Percentiles rank a stretch among this genome's conserved stretches.
Conservation (phyloP, 2,329 filamentous ascomycete genomes). For the Dissoconium aciculare region DNA sequence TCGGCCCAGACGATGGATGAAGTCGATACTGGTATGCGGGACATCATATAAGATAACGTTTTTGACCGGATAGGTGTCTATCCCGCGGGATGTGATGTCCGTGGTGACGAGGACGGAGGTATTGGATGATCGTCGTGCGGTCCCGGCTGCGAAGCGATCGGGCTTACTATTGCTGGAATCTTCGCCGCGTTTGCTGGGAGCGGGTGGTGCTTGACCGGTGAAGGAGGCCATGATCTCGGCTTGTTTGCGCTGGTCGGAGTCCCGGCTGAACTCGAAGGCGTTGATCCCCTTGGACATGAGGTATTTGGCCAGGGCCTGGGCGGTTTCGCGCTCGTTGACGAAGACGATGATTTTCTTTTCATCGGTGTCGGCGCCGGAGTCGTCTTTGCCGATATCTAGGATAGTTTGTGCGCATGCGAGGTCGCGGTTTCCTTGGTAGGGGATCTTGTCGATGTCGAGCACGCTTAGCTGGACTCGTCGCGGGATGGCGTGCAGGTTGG, state of each 20-base stretch:
- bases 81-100: conserved; percentile 79
- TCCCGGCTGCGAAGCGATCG: conserved; percentile 1
- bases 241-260: conserved; percentile 64
- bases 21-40: conserved; percentile 95
- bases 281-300: conserved; percentile 76
- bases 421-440: conserved; percentile 82
- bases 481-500: conserved; percentile 90
- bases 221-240: conserved; percentile 65
- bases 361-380: conserved; percentile 39
- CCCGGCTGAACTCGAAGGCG: conserved; percentile 69
- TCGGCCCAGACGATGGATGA: conserved; percentile 86
- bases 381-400: conserved; percentile 77
- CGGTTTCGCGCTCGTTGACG: conserved; percentile 88
- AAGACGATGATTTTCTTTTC: conserved; percentile 84
- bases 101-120: conserved; percentile 90
- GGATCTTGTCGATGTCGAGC: conserved; percentile 80
- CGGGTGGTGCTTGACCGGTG: conserved; percentile 31
- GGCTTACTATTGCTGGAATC: conserved; percentile 3
- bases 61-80: conserved; percentile 81
- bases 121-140: conserved; percentile 45
- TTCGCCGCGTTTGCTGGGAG: background rate
- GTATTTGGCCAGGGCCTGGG: conserved; percentile 64
- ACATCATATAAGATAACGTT: conserved; percentile 94
- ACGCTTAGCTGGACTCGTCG: conserved; percentile 87
- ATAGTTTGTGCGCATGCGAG: conserved; percentile 91